phyloP scores from a whole-genome alignment of 352 stramenopile species.

The Globisporangium polare region DNA sequence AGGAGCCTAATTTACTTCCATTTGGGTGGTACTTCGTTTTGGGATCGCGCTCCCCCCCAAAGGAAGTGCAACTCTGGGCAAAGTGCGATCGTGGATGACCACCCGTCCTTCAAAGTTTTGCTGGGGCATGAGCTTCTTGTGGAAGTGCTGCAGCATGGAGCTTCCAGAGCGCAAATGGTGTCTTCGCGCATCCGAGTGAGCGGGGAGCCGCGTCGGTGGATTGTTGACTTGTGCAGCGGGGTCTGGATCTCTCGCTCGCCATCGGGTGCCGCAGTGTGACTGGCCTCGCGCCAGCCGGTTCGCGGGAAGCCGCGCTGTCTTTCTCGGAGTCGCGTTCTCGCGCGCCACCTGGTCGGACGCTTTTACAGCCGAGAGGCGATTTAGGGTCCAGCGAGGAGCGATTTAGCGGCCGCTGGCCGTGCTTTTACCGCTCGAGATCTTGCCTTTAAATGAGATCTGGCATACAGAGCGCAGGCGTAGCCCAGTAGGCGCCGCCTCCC shows the following conservation, averaged over 20 bases:
- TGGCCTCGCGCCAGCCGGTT: not conserved
- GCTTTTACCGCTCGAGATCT: not conserved
- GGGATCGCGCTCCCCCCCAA: too few relatives aligned
- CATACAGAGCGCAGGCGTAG: too few relatives aligned
- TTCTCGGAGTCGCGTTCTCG: slow-evolving; percentile 5
- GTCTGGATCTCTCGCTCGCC: not conserved
- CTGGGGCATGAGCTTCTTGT: too few relatives aligned
- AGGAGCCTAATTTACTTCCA: too few relatives aligned
- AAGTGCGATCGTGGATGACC: not conserved
- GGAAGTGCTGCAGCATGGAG: too few relatives aligned
- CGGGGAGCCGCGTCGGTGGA: not conserved
- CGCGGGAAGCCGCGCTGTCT: not conserved
- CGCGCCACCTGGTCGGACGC: not conserved
- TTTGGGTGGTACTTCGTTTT: too few relatives aligned
- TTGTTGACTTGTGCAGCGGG: not conserved
- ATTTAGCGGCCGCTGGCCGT: not conserved
- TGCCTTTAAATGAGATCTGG: not conserved
- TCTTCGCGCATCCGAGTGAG: too few relatives aligned
- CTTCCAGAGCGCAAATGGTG: too few relatives aligned
- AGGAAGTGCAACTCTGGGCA: too few relatives aligned
- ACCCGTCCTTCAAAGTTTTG: not conserved
- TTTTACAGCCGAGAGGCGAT: not conserved
- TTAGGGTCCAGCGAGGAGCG: not conserved
- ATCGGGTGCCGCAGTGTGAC: not conserved
- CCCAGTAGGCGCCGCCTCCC: too few relatives aligned